Conservation (phyloP, 495 filamentous ascomycete species). For the Tuber microsphaerosporum region DNA sequence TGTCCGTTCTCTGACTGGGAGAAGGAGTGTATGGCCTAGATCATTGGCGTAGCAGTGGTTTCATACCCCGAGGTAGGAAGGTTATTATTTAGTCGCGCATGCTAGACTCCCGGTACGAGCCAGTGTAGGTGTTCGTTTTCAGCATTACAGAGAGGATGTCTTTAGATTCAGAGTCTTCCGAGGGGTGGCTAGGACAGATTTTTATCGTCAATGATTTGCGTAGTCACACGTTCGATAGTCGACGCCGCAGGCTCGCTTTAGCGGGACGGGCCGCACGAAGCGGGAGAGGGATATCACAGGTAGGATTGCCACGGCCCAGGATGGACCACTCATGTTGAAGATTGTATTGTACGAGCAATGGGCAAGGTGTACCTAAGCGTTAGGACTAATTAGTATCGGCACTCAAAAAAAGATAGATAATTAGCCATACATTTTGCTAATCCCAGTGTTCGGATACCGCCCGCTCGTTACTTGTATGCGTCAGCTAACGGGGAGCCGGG, state of each 20-base stretch:
- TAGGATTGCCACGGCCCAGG: background rate
- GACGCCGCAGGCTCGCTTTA: constrained; percentile 1
- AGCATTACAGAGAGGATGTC: constrained; percentile 75
- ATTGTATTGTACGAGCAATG: constrained; percentile 34
- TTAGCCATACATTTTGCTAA: too few relatives aligned
- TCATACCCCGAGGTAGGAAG: constrained; percentile 79
- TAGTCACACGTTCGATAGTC: too few relatives aligned
- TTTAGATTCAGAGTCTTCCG: constrained; percentile 35
- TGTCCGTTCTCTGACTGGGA: constrained; percentile 44
- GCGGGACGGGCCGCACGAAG: constrained; percentile 5
- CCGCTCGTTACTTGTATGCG: constrained; percentile 51
- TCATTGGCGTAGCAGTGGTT: too few relatives aligned
- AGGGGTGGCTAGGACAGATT: constrained; percentile 29
- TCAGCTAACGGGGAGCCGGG: constrained; percentile 47
- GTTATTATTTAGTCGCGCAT: constrained; percentile 91
- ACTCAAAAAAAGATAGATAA: too few relatives aligned
- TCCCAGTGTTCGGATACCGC: too few relatives aligned
- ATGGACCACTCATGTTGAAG: constrained; percentile 42
- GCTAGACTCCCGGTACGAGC: constrained; percentile 55
- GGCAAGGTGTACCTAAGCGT: too few relatives aligned
- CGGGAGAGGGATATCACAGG: constrained; percentile 3
- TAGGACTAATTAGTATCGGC: too few relatives aligned
- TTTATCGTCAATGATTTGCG: too few relatives aligned
- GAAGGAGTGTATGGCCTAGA: constrained; percentile 46
- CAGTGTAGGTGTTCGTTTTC: constrained; percentile 60